Base-by-base conservation (phyloP, 768 basidiomycete genomes). In the Lactarius hatsudake region DNA sequence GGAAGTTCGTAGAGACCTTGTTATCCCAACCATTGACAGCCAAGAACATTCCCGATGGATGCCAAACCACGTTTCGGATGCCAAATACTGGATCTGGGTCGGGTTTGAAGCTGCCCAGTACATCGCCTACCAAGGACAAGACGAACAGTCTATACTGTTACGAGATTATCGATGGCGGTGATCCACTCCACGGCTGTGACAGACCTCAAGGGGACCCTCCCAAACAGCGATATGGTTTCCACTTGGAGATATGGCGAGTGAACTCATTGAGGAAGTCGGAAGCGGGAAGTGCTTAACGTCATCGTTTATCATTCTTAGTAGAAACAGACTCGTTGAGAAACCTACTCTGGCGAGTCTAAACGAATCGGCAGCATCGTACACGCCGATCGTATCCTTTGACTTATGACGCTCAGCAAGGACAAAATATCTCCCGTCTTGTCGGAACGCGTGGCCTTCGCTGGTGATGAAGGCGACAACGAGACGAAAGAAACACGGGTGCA, bases 11-110 rank as follows among this genome's bases (percentile, higher is more conserved):
- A 70, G 78, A 51, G 63, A 90, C 93, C 78, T 90, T 93, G 72
- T 95, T 93, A 76, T 96, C 94, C 86, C 90, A 95, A 13, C 95
- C 95, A 15, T 86, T 88, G 0, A 95, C 81, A 2, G 88, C 90
- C 10, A 97, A 78, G 74, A 91, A 95, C 73, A 84, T 80, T 5
- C 94, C 93, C 63, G 81, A 89, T 4, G 94, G 95, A 76, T 95
- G 92, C 95, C 95, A 98, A 23, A 84, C 78, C 0, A 89, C 87
- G 66, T 79, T 81, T 12, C 93, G 84, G 53, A 97, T 86, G 7
- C 95, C 95, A 64, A 95, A 84, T 18, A 89, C 92, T 32, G 92
- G 90, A 76, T 96, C 93, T 32, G 85, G 82, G 40, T 81, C 82
- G 2, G 92, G 92, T 23, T 80, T 80, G 74, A 93, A 94, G 13